Conservation (phyloP, 371 early-diverging fungal genomes). For the Lichtheimia ornata region DNA sequence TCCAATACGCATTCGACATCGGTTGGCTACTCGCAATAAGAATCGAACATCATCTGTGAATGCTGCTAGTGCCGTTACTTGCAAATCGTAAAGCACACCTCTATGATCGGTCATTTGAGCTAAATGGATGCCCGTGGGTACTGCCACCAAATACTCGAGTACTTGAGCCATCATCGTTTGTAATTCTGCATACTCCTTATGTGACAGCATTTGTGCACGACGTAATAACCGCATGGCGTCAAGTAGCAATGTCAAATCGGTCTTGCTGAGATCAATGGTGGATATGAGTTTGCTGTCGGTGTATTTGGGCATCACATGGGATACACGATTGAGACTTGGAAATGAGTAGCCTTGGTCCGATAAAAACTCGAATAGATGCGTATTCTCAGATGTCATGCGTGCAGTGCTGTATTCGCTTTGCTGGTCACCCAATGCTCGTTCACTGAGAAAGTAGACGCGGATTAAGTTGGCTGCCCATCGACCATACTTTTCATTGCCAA, state of each 20-base stretch:
- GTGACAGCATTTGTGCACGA: conserved; percentile 56
- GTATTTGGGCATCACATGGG: conserved; percentile 42
- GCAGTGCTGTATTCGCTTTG: conserved; percentile 50
- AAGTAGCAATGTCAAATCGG: conserved; percentile 53
- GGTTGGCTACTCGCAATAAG: conserved; percentile 63
- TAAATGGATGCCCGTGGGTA: conserved; percentile 63
- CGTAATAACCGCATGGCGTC: conserved; percentile 61
- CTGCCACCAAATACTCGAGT: conserved; percentile 60
- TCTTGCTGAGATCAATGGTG: conserved; percentile 38
- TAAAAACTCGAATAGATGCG: conserved; percentile 55
- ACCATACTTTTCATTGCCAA: conserved; percentile 59
- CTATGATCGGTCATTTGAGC: conserved; percentile 68
- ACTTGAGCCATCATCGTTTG: conserved; percentile 57
- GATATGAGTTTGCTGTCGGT: not conserved
- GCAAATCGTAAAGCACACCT: conserved; percentile 65
- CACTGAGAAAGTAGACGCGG: conserved; percentile 56
- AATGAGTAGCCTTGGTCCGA: conserved; percentile 71
- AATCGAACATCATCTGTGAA: conserved; percentile 68
- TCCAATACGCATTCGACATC: conserved; percentile 66
- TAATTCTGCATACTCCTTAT: conserved; percentile 65
- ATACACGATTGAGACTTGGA: conserved; percentile 53
- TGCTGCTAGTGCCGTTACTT: conserved; percentile 62
- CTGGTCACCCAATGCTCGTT: conserved; percentile 55
- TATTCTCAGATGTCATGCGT: conserved; percentile 51
- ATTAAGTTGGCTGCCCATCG: conserved; percentile 66